Base-by-base conservation (phyloP, 2,329 filamentous ascomycete species). In the Hypoxylon sp. region DNA sequence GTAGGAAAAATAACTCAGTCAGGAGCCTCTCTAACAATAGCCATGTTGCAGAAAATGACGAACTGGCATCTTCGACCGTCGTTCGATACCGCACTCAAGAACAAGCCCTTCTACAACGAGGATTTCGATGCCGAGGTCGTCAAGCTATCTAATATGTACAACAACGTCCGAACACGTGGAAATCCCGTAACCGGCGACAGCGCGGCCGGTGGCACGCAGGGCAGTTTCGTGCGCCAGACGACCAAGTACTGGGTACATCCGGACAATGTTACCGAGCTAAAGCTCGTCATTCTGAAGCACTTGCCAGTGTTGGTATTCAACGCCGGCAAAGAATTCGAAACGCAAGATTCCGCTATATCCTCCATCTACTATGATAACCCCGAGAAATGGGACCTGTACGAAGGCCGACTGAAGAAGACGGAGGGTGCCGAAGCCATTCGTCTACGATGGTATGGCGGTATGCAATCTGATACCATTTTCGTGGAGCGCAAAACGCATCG, bases 161-260 rank as follows among this genome's bases (percentile, higher is more conserved):
- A 99, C 74, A 83, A 96, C 37, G 95, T 98, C 13, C 88, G 95
- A 52, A 99, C 94, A 2, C 86, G 94, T 66, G 95, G 95, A 56
- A 94, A 96, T 72, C 95, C 95, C 0, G 87, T 92, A 70, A 93
- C 92, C 77, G 95, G 95, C 55, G 95, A 99, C 75, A 91, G 92
- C 66, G 81, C 93, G 6, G 95, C 95, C 13, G 95, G 95, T 68
- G 95, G 94, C 52, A 86, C 84, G 63, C 95, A 99, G 76, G 94
- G 93, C 72, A 98, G 90, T 80, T 99, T 99, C 72, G 87, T 99
- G 61, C 90, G 95, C 58, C 91, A 98, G 73, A 99, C 95, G 0
- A 99, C 95, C 26, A 99, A 99, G 77, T 99, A 99, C 79, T 99
- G 95, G 95, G 95, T 99, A 41, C 95, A 99, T 72, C 91, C 91